Evolutionary conservation across 2,329 filamentous ascomycete genomes (phyloP), one percentile per base, ranked within the genome.

Genomic region (Stagonosporopsis rhizophila): DNA sequence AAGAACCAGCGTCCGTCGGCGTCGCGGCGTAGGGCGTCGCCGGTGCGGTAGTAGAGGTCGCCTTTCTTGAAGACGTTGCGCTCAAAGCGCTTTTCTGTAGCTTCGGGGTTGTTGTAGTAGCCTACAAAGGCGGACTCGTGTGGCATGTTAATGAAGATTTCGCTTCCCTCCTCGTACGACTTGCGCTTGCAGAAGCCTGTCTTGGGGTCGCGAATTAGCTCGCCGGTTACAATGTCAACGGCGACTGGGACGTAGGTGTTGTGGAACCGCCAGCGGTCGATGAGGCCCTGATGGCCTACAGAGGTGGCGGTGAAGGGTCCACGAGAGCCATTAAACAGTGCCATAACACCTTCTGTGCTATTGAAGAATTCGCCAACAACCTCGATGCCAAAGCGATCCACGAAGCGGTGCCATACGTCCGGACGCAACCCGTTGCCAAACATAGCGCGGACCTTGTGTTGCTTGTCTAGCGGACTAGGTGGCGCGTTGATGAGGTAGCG

Each of bases 331-430:
- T 89, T 90, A 52, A 86, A 74, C 9, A 92, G 77, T 0, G 75
- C 73, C 65, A 92, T 83, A 45, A 91, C 81, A 27, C 89, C 88
- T 74, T 93, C 90, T 1, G 88, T 90, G 55, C 87, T 89, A 71
- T 89, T 90, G 80, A 91, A 93, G 76, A 93, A 92, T 73, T 93
- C 90, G 58, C 79, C 80, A 2, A 93, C 84, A 25, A 83, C 81
- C 12, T 81, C 75, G 61, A 90, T 83, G 47, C 82, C 83, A 69
- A 89, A 89, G 12, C 87, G 81, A 44, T 88, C 83, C 37, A 83
- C 77, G 72, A 90, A 90, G 20, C 81, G 79, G 27, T 80, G 74
- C 88, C 88, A 91, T 1, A 90, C 85, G 64, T 91, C 88, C 0
- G 87, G 87, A 1, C 87, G 81, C 64, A 89, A 79, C 1, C 87